These are phyloP conservation scores for Leptomonas pyrrhocoris DNA, from an alignment of 208 protist genomes.

Conservation along the genomic window DNA sequence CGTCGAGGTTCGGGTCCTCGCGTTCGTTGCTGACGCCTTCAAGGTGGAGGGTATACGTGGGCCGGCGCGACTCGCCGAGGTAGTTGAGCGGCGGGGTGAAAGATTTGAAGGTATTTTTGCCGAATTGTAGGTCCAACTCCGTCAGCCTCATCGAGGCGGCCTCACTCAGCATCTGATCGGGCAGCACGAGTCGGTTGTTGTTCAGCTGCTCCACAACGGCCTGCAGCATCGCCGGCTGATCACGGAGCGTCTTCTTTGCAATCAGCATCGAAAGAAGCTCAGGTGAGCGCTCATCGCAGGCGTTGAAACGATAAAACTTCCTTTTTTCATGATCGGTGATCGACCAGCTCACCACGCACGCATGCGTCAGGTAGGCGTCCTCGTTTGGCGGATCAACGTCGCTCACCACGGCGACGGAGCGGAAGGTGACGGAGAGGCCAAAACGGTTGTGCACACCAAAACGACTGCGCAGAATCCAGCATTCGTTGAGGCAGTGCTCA, in stretches of 20 bases:
- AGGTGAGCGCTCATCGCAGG: constrained; percentile 48
- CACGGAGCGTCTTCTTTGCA: constrained; percentile 35
- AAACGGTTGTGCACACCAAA: constrained; percentile 48
- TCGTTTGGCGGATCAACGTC: constrained; percentile 37
- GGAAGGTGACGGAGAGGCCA: constrained; percentile 48
- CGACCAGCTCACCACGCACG: constrained; percentile 48
- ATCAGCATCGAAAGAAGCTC: constrained; percentile 47
- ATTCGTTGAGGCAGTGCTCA: constrained; percentile 43
- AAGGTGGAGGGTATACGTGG: constrained; percentile 54
- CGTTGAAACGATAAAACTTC: constrained; percentile 64
- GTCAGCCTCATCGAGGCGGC: constrained; percentile 29
- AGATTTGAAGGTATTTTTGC: constrained; percentile 30
- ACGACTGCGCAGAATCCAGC: constrained; percentile 47
- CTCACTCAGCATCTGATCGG: constrained; percentile 42
- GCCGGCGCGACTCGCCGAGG: constrained; percentile 9
- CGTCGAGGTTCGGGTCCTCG: constrained; percentile 28
- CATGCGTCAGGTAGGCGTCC: constrained; percentile 29
- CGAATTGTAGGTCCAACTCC: constrained; percentile 50
- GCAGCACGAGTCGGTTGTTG: constrained; percentile 37
- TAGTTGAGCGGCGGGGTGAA: not conserved
- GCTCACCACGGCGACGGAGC: constrained; percentile 43
- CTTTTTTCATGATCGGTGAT: constrained; percentile 53
- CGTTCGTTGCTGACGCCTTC: constrained; percentile 54
- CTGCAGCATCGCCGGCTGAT: constrained; percentile 52
- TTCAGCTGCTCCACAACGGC: constrained; percentile 62